These are phyloP conservation scores for Glycyrrhiza uralensis DNA, from an alignment of 306 rosid genomes.

Conservation along the genomic window DNA sequence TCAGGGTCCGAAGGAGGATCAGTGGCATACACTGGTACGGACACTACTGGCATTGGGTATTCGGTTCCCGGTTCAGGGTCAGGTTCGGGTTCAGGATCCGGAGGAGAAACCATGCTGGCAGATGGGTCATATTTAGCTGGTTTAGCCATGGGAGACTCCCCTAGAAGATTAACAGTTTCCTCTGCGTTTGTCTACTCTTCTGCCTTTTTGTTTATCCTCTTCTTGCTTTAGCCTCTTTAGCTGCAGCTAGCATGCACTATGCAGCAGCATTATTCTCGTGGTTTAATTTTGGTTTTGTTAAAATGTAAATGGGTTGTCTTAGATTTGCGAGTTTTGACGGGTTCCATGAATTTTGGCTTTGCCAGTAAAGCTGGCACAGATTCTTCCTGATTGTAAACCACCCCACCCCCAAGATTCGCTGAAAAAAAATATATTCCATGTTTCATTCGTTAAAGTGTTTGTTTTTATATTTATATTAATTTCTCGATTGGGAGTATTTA, in stretches of 20 bases:
- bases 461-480: neutral
- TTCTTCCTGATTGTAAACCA: conserved; percentile 52
- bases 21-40: conserved; percentile 26
- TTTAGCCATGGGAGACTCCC: conserved; percentile 90
- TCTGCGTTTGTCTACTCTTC: neutral
- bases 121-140: conserved; percentile 97
- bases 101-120: conserved; percentile 39
- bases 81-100: conserved; percentile 24
- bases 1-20: conserved; percentile 22
- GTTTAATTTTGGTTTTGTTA: conserved; percentile 22
- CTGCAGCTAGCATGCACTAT: conserved; percentile 32
- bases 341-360: conserved; percentile 42
- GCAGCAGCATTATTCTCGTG: neutral
- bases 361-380: conserved; percentile 48
- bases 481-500: neutral
- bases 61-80: conserved; percentile 19
- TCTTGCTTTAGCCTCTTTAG: conserved; percentile 30
- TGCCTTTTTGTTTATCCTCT: conserved; percentile 25
- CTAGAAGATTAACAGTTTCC: conserved; percentile 26
- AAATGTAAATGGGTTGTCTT: conserved; percentile 49
- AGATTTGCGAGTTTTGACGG: conserved; percentile 30
- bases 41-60: conserved; percentile 21
- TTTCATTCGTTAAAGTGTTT: conserved; percentile 19
- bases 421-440: conserved; percentile 32
- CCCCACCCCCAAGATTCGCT: conserved; percentile 37